A percentile compares a stretch with the other conserved stretches of the same genome.
Evolutionary conservation across 768 basidiomycete genomes (phyloP).

Genomic region (Candolleomyces aberdarensis): DNA sequence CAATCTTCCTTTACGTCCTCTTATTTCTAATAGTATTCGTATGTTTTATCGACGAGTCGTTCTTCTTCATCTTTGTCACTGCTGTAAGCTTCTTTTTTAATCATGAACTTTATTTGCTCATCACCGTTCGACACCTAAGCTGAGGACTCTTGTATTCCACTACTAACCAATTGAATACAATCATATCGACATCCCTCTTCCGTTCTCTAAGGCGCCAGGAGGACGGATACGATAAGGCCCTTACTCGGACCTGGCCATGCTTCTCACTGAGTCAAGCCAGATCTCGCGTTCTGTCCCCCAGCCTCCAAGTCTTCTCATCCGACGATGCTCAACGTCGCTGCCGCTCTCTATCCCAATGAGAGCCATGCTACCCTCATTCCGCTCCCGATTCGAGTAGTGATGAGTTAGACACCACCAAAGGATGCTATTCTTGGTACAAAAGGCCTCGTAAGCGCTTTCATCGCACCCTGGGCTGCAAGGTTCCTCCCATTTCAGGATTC

Average conservation of each 20-base stretch:
- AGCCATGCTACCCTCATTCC: slow-evolving; percentile 24
- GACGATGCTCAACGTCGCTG: slow-evolving; percentile 22
- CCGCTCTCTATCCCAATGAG: slow-evolving; percentile 31
- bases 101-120: too few species aligned
- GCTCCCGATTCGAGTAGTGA: slow-evolving; percentile 31
- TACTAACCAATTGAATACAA: too few species aligned
- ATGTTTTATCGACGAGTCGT: too few species aligned
- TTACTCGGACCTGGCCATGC: too few species aligned
- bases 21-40: too few species aligned
- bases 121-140: too few species aligned
- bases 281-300: slow-evolving; percentile 31
- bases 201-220: too few species aligned
- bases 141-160: too few species aligned
- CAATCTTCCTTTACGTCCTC: background rate
- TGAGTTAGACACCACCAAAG: slow-evolving; percentile 48
- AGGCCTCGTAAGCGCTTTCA: slow-evolving; percentile 36
- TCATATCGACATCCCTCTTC: too few species aligned
- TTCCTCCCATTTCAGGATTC: slow-evolving; percentile 31
- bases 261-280: slow-evolving; percentile 29
- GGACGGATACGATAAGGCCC: too few species aligned
- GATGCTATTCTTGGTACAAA: slow-evolving; percentile 50
- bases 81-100: too few species aligned
- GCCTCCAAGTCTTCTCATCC: slow-evolving; percentile 50
- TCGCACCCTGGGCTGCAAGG: slow-evolving; percentile 50
- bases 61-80: too few species aligned